Percentiles rank a stretch among this genome's conserved stretches.
Conservation (phyloP, 495 filamentous ascomycete genomes). For the Neurospora sp. region DNA sequence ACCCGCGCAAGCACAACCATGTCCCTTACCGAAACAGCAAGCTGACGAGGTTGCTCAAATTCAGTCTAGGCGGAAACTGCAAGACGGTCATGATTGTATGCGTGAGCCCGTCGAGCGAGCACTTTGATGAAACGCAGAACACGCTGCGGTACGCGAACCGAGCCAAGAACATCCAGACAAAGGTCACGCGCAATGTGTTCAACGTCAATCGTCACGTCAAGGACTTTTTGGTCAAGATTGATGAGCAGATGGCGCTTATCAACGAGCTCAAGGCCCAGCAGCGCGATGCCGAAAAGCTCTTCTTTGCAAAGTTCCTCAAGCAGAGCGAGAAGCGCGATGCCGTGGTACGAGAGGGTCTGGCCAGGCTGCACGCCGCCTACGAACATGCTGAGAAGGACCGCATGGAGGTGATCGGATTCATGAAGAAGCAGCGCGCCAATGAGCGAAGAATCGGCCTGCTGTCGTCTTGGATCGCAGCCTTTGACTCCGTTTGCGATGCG, state of each 20-base stretch:
- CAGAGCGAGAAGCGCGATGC: conserved; percentile 72
- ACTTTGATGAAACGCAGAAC: conserved; percentile 98
- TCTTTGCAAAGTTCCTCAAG: conserved; percentile 84
- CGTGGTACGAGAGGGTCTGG: conserved; percentile 70
- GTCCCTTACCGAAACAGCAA: conserved; percentile 98
- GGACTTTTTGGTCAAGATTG: conserved; percentile 94
- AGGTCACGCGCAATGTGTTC: conserved; percentile 95
- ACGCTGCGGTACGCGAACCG: conserved; percentile 95
- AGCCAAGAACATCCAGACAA: conserved; percentile 99
- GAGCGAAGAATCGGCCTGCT: conserved; percentile 76
- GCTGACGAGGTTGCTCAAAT: conserved; percentile 90
- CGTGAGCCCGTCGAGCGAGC: conserved; percentile 88
- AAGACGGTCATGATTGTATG: conserved; percentile 99
- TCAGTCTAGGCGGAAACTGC: conserved; percentile 94
- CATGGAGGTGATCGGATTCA: conserved; percentile 63
- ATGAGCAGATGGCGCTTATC: conserved; percentile 87
- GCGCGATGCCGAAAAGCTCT: conserved; percentile 76
- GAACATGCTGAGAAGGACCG: conserved; percentile 73
- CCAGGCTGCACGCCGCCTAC: conserved; percentile 70
- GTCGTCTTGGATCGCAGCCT: conserved; percentile 85
- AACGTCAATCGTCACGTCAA: conserved; percentile 99
- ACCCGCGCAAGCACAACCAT: conserved; percentile 84
- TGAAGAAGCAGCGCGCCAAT: conserved; percentile 76
- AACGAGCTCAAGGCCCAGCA: conserved; percentile 89
- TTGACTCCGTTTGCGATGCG: conserved; percentile 69